Evolutionary conservation across 371 early-diverging fungal genomes (phyloP), one percentile per base, ranked within the genome.

Genomic region (Conidiobolus incongruus): DNA sequence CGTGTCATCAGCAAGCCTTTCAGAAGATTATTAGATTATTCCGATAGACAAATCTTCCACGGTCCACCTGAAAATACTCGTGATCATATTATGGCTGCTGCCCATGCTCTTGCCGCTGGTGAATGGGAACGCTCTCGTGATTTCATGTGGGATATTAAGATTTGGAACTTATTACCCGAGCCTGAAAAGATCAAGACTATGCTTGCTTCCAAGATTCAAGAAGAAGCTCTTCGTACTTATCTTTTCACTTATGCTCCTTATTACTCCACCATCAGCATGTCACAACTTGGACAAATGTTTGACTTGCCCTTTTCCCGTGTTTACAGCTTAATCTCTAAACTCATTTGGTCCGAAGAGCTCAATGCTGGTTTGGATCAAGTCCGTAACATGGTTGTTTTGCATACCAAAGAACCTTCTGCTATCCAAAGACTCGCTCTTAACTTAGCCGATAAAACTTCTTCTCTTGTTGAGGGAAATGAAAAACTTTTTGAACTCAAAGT

Each of bases 51-150:
- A 64, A 77, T 86, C 17, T 95, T 95, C 57, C 66, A 74, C 46
- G 94, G 63, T 16, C 97, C 97, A 23, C 92, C 97, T 2, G 97
- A 96, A 60, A 93, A 86, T 63, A 88, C 87, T 13, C 72, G 94
- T 46, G 97, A 96, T 65, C 86, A 89, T 60, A 87, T 96, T 54
- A 88, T 96, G 89, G 89, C 80, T 26, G 86, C 93, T 2, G 75
- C 96, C 40, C 85, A 87, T 62, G 80, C 89, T 11, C 63, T 95
- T 30, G 77, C 89, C 24, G 62, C 66, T 21, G 94, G 94, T 40
- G 86, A 94, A 58, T 96, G 95, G 95, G 71, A 87, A 52, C 69
- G 69, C 56, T 77, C 82, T 47, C 62, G 65, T 45, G 82, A 85
- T 38, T 68, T 71, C 42, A 83, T 96, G 53, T 55, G 68, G 52